Evolutionary conservation across 2,329 filamentous ascomycete species (phyloP), one percentile per base, ranked within the genome.

Genomic region (Exophiala sideris): DNA sequence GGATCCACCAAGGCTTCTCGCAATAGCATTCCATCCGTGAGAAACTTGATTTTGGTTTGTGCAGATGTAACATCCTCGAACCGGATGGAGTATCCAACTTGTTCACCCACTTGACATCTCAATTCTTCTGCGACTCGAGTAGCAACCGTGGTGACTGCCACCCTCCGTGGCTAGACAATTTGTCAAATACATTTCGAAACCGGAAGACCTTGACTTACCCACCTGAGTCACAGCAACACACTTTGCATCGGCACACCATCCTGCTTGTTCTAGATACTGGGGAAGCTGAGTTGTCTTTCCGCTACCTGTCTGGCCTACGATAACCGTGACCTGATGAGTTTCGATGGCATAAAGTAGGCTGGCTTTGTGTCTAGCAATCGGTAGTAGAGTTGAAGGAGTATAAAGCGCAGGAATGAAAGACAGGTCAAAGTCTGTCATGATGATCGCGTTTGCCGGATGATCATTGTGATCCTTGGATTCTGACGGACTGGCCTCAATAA

Each of bases 221-320:
- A 91, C 90, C 83, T 97, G 92, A 12, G 94, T 97, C 40, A 97
- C 81, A 16, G 85, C 92, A 62, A 99, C 87, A 42, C 88, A 71
- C 67, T 91, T 95, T 16, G 88, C 90, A 67, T 91, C 82, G 24
- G 80, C 78, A 67, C 89, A 92, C 91, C 92, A 97, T 71, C 92
- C 92, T 65, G 87, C 89, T 64, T 88, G 79, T 54, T 95, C 86
- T 10, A 97, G 80, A 65, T 88, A 97, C 64, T 96, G 92, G 1
- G 94, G 94, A 40, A 97, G 86, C 68, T 97, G 94, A 0, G 94
- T 97, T 1, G 91, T 96, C 73, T 97, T 97, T 39, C 92, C 91
- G 20, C 89, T 95, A 3, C 94, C 94, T 1, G 94, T 97, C 68
- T 96, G 91, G 7, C 92, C 94, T 50, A 97, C 85, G 10, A 97